phyloP scores from a whole-genome alignment of 2,329 filamentous ascomycete genomes.

The Neofusicoccum cordaticola region DNA sequence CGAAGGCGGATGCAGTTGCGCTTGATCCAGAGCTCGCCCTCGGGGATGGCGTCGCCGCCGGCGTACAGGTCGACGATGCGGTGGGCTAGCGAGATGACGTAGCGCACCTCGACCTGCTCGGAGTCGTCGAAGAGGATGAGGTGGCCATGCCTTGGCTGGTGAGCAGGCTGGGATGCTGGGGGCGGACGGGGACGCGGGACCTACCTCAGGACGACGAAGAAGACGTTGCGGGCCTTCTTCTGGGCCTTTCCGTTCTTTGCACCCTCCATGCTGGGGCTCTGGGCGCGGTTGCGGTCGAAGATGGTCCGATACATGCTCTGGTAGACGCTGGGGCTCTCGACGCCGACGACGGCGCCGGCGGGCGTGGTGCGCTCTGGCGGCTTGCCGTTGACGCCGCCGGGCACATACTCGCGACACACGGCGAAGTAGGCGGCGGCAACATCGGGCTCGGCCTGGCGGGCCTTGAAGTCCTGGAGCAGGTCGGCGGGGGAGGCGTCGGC shows the following conservation, averaged over 20 bases:
- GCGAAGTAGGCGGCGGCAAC: constrained; percentile 90
- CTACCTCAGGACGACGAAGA: constrained; percentile 86
- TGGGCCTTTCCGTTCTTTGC: constrained; percentile 44
- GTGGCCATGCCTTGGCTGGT: constrained; percentile 71
- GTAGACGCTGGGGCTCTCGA: constrained; percentile 89
- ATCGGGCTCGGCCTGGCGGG: constrained; percentile 62
- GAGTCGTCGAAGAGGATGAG: constrained; percentile 97
- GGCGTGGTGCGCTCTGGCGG: constrained; percentile 84
- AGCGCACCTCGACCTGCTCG: constrained; percentile 90
- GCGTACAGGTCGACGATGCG: constrained; percentile 83
- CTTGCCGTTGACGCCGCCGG: constrained; percentile 87
- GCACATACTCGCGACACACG: constrained; percentile 89
- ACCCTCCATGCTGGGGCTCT: constrained; percentile 53
- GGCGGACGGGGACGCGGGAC: constrained; percentile 23
- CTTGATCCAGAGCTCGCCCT: constrained; percentile 95
- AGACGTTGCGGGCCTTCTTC: constrained; percentile 76
- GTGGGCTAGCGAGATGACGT: constrained; percentile 89
- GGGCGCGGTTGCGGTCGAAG: constrained; percentile 72
- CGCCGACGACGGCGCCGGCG: constrained; percentile 70
- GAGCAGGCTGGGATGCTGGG: constrained; percentile 16
- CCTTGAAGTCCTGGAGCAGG: constrained; percentile 62
- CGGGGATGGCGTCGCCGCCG: constrained; percentile 72
- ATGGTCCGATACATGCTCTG: constrained; percentile 97
- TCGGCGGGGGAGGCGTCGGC: constrained; percentile 32
- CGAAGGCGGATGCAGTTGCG: constrained; percentile 81